Base-by-base conservation (phyloP, 2,329 filamentous ascomycete species). In the Cadophora sp. region DNA sequence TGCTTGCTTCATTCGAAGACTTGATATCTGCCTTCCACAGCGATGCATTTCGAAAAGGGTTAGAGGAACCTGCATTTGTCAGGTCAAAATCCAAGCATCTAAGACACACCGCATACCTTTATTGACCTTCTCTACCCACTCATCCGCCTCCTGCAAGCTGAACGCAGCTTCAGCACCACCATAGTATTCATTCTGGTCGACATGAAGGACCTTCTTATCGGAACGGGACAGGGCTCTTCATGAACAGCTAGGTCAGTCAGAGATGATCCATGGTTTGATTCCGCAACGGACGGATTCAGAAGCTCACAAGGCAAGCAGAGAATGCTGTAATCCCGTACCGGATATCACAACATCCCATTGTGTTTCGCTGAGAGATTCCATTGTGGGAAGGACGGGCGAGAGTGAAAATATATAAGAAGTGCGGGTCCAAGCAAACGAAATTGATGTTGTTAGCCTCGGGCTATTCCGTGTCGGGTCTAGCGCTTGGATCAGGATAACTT, bases 161-260 rank as follows among this genome's bases (percentile, higher is more conserved):
- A 98, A 87, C 1, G 93, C 93, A 71, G 95, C 94, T 78, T 97
- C 93, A 48, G 90, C 79, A 64, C 92, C 92, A 75, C 95, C 95
- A 81, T 98, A 98, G 80, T 93, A 97, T 70, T 89, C 85, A 81
- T 97, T 94, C 71, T 87, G 86, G 78, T 98, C 95, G 78, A 97
- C 83, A 79, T 98, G 95, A 69, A 98, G 87, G 73, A 97, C 88
- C 76, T 93, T 96, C 84, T 97, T 97, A 78, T 90, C 91, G 71
- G 94, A 97, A 77, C 94, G 91, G 74, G 95, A 98, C 75, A 98
- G 86, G 76, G 95, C 92, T 86, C 95, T 98, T 86, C 73, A 81
- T 85, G 72, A 80, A 79, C 76, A 78, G 81, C 86, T 91, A 81
- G 80, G 89, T 93, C 87, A 92, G 91, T 92, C 88, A 91, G 89